A percentile compares a stretch with the other conserved stretches of the same genome.
phyloP scores from a whole-genome alignment of 2,329 filamentous ascomycete genomes.

The Diaporthe sp. region DNA sequence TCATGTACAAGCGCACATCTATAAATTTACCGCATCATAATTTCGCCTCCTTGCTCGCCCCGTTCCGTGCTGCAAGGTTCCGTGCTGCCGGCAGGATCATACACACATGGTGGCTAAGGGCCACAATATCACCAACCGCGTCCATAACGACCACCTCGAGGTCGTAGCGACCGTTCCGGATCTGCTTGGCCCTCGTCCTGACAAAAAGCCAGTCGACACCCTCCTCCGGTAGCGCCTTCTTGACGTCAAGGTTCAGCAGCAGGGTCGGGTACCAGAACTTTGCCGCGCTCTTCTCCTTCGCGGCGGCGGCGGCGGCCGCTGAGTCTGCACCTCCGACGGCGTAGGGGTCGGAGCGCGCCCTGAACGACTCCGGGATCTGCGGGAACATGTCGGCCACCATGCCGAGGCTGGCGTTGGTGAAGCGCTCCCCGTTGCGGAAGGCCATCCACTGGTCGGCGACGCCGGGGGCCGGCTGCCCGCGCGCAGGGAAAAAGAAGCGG shows the following conservation, averaged over 20 bases:
- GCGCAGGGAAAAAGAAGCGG: slow-evolving; percentile 50
- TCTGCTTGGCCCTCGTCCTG: slow-evolving; percentile 74
- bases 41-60: neutral
- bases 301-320: neutral
- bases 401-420: slow-evolving; percentile 75
- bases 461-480: slow-evolving; percentile 43
- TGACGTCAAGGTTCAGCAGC: slow-evolving; percentile 81
- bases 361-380: slow-evolving; percentile 26
- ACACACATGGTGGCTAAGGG: slow-evolving; percentile 76
- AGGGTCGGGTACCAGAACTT: slow-evolving; percentile 82
- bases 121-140: slow-evolving; percentile 73
- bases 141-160: slow-evolving; percentile 79
- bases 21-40: neutral
- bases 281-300: neutral
- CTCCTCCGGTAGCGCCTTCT: slow-evolving; percentile 63
- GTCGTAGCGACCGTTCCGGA: slow-evolving; percentile 81
- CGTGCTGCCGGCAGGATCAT: slow-evolving; percentile 73
- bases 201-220: slow-evolving; percentile 82
- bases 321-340: neutral
- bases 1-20: neutral
- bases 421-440: slow-evolving; percentile 70
- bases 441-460: slow-evolving; percentile 77
- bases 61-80: slow-evolving; percentile 60
- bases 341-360: slow-evolving; percentile 5
- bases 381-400: slow-evolving; percentile 60